Conservation (phyloP, 2,329 filamentous ascomycete species). For the Coniella vitis region DNA sequence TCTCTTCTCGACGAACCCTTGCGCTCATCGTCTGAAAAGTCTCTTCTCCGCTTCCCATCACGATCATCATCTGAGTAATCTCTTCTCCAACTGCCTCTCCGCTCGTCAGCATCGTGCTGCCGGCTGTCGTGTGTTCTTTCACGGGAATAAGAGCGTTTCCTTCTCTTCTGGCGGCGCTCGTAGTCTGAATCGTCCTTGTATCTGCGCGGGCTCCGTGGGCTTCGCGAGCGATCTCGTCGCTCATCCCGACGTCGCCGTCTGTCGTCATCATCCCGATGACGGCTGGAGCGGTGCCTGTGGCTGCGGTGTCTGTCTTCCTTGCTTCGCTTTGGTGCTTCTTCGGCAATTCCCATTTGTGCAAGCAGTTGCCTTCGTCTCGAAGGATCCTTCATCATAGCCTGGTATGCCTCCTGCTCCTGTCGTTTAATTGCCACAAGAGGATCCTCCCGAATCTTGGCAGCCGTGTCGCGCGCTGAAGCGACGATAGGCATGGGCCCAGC, state of each 20-base stretch:
- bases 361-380: slow-evolving; percentile 61
- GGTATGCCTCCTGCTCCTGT: slow-evolving; percentile 77
- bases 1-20: background rate
- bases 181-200: slow-evolving; percentile 34
- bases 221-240: slow-evolving; percentile 37
- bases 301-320: slow-evolving; percentile 38
- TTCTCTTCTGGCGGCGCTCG: slow-evolving; percentile 31
- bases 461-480: slow-evolving; percentile 71
- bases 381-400: slow-evolving; percentile 73
- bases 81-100: slow-evolving; percentile 19
- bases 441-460: slow-evolving; percentile 82
- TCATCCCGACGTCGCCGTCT: slow-evolving; percentile 38
- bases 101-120: slow-evolving; percentile 26
- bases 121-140: slow-evolving; percentile 33
- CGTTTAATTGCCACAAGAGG: slow-evolving; percentile 89
- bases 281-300: slow-evolving; percentile 32
- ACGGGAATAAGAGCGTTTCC: slow-evolving; percentile 39
- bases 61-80: slow-evolving; percentile 18
- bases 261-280: slow-evolving; percentile 16
- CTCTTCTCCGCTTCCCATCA: background rate
- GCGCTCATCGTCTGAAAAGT: background rate
- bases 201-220: slow-evolving; percentile 32
- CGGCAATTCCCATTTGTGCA: slow-evolving; percentile 51
- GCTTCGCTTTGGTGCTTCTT: slow-evolving; percentile 32
- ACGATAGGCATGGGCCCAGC: slow-evolving; percentile 52